Conservation (phyloP, 2,329 filamentous ascomycete species). For the Sarocladiaceae sp. region DNA sequence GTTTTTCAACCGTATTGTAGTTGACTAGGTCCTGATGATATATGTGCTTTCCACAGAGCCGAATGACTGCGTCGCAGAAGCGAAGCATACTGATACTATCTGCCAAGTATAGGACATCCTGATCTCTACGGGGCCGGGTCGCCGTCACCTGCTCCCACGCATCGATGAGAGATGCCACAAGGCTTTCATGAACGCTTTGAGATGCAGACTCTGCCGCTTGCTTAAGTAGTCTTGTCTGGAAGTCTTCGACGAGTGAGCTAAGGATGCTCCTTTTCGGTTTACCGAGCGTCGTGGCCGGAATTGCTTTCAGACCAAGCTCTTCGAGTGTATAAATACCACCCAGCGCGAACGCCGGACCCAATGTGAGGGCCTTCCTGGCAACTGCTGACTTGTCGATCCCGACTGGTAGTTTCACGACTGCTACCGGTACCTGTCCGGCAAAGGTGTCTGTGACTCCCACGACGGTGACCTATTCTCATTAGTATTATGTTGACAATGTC, state of each 20-base stretch:
- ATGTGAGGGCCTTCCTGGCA: constrained; percentile 19
- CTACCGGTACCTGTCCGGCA: constrained; percentile 41
- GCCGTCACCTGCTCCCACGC: constrained; percentile 27
- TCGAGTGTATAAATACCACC: constrained; percentile 33
- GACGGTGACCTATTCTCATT: constrained; percentile 27
- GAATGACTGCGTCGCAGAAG: constrained; percentile 27
- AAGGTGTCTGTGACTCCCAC: constrained; percentile 36
- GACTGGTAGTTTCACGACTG: constrained; percentile 30
- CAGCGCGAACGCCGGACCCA: constrained; percentile 33
- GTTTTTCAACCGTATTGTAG: constrained; percentile 25
- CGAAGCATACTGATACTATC: constrained; percentile 32
- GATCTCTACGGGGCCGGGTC: constrained; percentile 17
- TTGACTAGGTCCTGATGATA: constrained; percentile 29
- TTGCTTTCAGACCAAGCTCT: constrained; percentile 31
- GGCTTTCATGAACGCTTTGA: neutral
- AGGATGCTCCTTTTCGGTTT: constrained; percentile 38
- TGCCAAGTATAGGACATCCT: constrained; percentile 22
- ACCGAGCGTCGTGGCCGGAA: constrained; percentile 36
- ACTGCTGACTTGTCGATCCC: constrained; percentile 24
- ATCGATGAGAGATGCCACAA: constrained; percentile 13
- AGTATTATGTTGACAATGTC: neutral
- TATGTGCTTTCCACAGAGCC: constrained; percentile 20
- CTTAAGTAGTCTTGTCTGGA: no score
- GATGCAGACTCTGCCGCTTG: neutral
- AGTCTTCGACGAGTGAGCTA: no score